Base-by-base conservation (phyloP, 192 early-diverging fungal species). In the Neocallimastix lanati region DNA sequence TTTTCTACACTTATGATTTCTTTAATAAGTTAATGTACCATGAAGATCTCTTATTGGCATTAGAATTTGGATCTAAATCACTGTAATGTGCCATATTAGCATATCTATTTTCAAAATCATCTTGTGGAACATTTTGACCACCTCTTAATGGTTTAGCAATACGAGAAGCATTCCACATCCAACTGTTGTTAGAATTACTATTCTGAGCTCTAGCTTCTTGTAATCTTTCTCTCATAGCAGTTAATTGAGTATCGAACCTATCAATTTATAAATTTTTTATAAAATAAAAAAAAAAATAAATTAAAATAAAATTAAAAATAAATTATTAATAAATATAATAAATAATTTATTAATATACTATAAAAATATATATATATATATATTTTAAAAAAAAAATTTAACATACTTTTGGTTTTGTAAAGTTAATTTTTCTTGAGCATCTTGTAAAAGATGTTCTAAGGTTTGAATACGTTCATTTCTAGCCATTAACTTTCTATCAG, bases 381-480 rank as follows among this genome's bases (percentile, higher is more conserved):
- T n/a, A n/a, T n/a, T n/a, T n/a, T 30, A 2, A 79, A 82, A 83
- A 21, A 77, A 77, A 12, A 38, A 35, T 36, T 27, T 76, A 78
- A 18, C 85, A 9, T 35, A 90, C 87, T 90, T 91, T 81, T 89
- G 89, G 78, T 94, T 93, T 84, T 93, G 92, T 80, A 82, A 86
- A 40, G 88, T 91, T 28, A 94, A 82, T 84, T 96, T 95, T 38
- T 87, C 92, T 84, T 97, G 94, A 37, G 92, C 92, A 86, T 92
- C 94, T 80, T 91, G 91, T 76, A 98, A 82, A 15, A 96, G 86
- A 35, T 82, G 79, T 84, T 99, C 98, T 80, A 99, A 86, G 76
- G 91, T 95, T 79, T 91, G 87, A 77, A 99, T 98, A 80, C 96
- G 93, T 85, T 98, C 96, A 81, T 95, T 97, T 36, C 96, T 90